Evolutionary conservation across 2,329 filamentous ascomycete species (phyloP).

Genomic region (Aspergillus tubingensis): DNA sequence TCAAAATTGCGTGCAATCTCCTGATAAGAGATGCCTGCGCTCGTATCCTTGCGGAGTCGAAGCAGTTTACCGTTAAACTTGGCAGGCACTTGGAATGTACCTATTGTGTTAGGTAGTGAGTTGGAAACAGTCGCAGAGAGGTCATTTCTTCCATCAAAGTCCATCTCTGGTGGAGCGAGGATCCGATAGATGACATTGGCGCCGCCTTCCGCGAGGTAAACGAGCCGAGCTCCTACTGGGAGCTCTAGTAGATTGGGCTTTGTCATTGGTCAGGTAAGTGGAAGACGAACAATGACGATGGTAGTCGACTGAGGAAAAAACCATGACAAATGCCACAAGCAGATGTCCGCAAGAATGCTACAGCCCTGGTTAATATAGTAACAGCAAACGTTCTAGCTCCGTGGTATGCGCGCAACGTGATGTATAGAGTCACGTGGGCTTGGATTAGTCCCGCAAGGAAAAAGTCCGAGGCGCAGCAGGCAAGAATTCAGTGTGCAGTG

Average conservation of each 20-base stretch:
- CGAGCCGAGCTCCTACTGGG: constrained; percentile 36
- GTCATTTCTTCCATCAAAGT: constrained; percentile 30
- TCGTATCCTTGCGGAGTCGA: constrained; percentile 61
- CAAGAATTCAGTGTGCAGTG: constrained; percentile 7
- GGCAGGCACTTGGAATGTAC: constrained; percentile 22
- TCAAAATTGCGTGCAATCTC: constrained; percentile 45
- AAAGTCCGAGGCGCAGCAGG: constrained; percentile 16
- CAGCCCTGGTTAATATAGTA: constrained; percentile 10
- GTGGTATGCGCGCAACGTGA: constrained; percentile 7
- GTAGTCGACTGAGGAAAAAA: constrained; percentile 16
- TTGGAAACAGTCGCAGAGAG: constrained; percentile 15
- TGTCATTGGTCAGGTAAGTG: constrained; percentile 33
- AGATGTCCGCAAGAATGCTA: constrained; percentile 4
- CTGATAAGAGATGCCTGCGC: constrained; percentile 55
- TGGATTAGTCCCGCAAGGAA: constrained; percentile 5
- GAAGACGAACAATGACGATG: constrained; percentile 12
- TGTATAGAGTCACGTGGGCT: constrained; percentile 8
- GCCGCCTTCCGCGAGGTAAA: constrained; percentile 67
- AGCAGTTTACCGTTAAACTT: constrained; percentile 53
- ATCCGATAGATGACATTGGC: constrained; percentile 75
- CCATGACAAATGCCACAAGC: constrained; percentile 20
- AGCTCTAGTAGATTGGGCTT: constrained; percentile 37
- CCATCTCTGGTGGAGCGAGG: constrained; percentile 33
- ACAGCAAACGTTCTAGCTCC: neutral
- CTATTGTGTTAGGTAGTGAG: constrained; percentile 19